Evolutionary conservation across 2,329 filamentous ascomycete genomes (phyloP), one percentile per base, ranked within the genome.

Genomic region (Clarireedia sp.): DNA sequence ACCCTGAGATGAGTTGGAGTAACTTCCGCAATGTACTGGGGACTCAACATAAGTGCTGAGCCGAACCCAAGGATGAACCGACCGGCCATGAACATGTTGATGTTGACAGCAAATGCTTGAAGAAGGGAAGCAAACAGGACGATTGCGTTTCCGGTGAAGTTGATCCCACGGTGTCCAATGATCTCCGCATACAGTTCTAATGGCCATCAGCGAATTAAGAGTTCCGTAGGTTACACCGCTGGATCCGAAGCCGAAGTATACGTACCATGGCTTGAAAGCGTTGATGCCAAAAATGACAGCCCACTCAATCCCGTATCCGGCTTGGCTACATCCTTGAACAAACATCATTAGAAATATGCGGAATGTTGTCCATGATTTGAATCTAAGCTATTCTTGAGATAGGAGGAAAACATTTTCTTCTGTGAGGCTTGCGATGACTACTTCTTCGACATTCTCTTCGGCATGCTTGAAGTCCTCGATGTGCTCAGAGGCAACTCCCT

Each of bases 111-210:
- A 45, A 59, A 63, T 4, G 55, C 62, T 59, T 64, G 61, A 24
- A 65, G 41, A 9, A 73, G 19, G 14, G 73, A 71, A 5, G 73
- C 72, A n/a, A 72, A 60, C 29, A 76, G 66, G n/a, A 76, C 73
- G 45, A 77, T 67, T 21, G 65, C 57, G 48, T 76, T 77, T 3
- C 75, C 75, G 9, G 70, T 48, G 48, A 76, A 76, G 58, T 74
- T 76, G 63, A 75, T 69, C 5, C 74, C 75, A 57, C 77, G 74
- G 54, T 77, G 73, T 45, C 78, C 77, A 60, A 79, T 73, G 7
- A 77, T 70, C 73, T 17, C 77, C 76, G 53, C 70, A 69, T 48
- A 77, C 71, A 6, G 66, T 73, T 23, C 74, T 74, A 40, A 77
- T 74, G 10, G 69, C 72, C 75, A 77, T 77, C 38, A 77, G 64